Evolutionary conservation across 176 grass and related monocot genomes (phyloP), one percentile per base, ranked within the genome.

Genomic region (Triticum urartu): DNA sequence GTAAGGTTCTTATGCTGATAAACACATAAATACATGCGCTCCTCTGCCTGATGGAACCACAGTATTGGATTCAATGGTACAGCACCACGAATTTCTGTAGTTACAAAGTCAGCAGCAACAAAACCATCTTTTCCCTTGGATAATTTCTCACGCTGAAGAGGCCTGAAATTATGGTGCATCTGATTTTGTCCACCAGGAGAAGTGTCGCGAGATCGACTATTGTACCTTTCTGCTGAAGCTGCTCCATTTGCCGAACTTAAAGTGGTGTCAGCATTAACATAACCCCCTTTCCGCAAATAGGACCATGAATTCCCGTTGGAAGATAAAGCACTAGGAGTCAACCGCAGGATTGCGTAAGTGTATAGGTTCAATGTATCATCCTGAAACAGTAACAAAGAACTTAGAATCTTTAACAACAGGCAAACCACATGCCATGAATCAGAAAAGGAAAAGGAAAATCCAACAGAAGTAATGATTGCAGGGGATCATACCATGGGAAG

Each of bases 61-160:
- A 98, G 58, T 81, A 92, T 80, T 74, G 95, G 93, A 69, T 81
- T 85, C 78, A 86, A 84, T 24, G 87, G 79, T 62, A 84, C 83
- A 82, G 69, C 70, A 86, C 58, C 59, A 77, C 47, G 86, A 75
- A 84, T 77, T 88, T 95, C 90, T 61, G 83, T 85, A 85, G 82
- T 56, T 73, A 66, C 9, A 86, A 91, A 85, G 63, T 86, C 92
- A 88, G 88, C 69, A 42, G 88, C 79, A 85, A 96, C 54, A 90
- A 99, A 96, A 56, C 97, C 97, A 35, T 99, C 94, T 82, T 96
- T 96, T 89, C 93, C 92, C 87, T 91, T 99, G 40, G 85, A 93
- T 87, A 95, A 92, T 66, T 92, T 99, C 75, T 92, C 92, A 26
- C 87, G 88, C 82, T 94, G 85, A 20, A 99, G 87, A 77, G 92